Base-by-base conservation (phyloP, 306 rosid genomes). In the Medicago arabica region DNA sequence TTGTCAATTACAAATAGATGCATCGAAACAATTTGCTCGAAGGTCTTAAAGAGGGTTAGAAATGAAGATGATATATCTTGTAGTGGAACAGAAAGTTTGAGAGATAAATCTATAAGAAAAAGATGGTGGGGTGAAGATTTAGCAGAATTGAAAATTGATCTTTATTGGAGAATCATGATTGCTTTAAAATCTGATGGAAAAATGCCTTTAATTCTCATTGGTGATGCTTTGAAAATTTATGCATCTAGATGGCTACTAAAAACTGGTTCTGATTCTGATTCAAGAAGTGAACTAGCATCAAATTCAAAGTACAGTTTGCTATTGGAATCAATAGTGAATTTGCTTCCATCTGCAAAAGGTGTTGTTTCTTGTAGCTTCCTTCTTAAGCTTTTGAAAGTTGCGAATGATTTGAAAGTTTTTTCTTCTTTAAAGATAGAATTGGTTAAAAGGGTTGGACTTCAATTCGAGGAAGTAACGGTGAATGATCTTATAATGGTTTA, bases 41-140 rank as follows among this genome's bases (percentile, higher is more conserved):
- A 88, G 76, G 96, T 84, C 71, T 80, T 86, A 4, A 87, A 87
- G 90, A 83, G 94, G 60, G 88, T 78, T 11, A 81, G 85, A 67
- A 59, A 25, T 59, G 97, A 92, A 28, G 92, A 92, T 41, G 92
- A 92, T 63, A 49, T 80, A 6, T 92, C 98, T 1, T 90, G 96
- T 84, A 87, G 85, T 70, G 97, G 93, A 9, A 76, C 80, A 0
- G 96, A 93, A 67, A 91, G 89, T 67, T 63, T 75, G 71, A 88
- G 89, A 65, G 84, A 85, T 69, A 89, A 82, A 69, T 78, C 86
- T 41, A 67, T 68, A 63, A 83, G 74, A 73, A 85, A 80, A 43
- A 95, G 93, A 14, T 96, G 99, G 98, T 96, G 99, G 99, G 99
- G 87, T 72, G 97, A 92, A 71, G 98, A 92, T 71, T 74, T 96